Evolutionary conservation across 1,284 basidiomycete genomes (phyloP).

Genomic region (Irpex sp.): DNA sequence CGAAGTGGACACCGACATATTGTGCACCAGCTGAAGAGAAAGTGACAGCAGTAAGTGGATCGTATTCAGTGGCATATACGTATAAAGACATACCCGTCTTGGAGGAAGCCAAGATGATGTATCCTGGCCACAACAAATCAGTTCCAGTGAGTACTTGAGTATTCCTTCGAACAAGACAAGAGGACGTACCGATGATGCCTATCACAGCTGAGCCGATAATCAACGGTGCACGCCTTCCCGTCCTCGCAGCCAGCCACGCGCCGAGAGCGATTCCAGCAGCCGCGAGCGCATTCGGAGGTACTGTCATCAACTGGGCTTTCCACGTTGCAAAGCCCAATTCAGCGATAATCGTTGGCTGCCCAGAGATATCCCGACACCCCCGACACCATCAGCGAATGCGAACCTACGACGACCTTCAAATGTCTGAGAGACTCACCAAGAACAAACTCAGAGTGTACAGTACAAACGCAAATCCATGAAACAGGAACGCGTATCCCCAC

Average conservation of each 20-base stretch:
- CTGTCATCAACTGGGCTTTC: slow-evolving; percentile 36
- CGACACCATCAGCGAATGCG: neutral
- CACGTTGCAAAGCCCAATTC: slow-evolving; percentile 23
- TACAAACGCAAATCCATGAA: slow-evolving; percentile 60
- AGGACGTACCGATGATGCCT: slow-evolving; percentile 35
- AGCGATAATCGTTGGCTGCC: slow-evolving; percentile 25
- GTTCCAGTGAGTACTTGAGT: neutral
- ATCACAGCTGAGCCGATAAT: slow-evolving; percentile 50
- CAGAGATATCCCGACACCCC: neutral
- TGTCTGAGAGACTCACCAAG: slow-evolving; percentile 1
- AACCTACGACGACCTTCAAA: neutral
- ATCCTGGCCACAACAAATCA: slow-evolving; percentile 31
- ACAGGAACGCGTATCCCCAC: slow-evolving; percentile 61
- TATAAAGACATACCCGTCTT: slow-evolving; percentile 33
- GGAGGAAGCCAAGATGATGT: slow-evolving; percentile 52
- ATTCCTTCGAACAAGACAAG: neutral
- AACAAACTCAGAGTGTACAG: slow-evolving; percentile 32
- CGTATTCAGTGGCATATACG: neutral
- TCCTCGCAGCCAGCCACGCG: slow-evolving; percentile 25
- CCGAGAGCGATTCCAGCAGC: slow-evolving; percentile 37
- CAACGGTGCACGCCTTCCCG: slow-evolving; percentile 46
- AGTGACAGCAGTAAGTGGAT: slow-evolving; percentile 5
- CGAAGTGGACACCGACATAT: slow-evolving; percentile 56
- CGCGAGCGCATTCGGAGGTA: slow-evolving; percentile 53
- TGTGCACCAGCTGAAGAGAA: slow-evolving; percentile 38